Percentiles rank a stretch among this genome's conserved stretches.
Conservation (phyloP, 2,329 filamentous ascomycete genomes). For the Alternaria sp. region DNA sequence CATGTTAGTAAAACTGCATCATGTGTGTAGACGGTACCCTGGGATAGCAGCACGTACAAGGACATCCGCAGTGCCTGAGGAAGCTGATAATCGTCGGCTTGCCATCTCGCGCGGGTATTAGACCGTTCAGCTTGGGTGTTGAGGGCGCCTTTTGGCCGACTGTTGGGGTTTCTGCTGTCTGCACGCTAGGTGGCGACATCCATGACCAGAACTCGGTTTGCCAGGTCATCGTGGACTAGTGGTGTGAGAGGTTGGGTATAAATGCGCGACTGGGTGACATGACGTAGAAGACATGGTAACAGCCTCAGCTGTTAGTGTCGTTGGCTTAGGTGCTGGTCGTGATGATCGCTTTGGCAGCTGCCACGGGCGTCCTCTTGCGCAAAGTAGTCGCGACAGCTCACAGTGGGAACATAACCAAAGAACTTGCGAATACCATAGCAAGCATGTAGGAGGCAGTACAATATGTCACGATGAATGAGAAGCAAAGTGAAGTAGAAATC, state of each 20-base stretch:
- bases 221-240: slow-evolving; percentile 45
- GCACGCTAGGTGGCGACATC: slow-evolving; percentile 47
- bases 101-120: slow-evolving; percentile 58
- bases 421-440: too few relatives aligned
- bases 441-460: not conserved
- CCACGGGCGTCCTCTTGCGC: not conserved
- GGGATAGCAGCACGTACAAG: slow-evolving; percentile 62
- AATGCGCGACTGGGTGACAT: not conserved
- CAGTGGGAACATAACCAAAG: too few relatives aligned
- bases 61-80: slow-evolving; percentile 76
- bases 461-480: slow-evolving; percentile 11
- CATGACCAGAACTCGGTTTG: slow-evolving; percentile 56
- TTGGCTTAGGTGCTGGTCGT: not conserved
- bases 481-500: slow-evolving; percentile 37
- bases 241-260: not conserved
- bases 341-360: not conserved
- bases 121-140: slow-evolving; percentile 57
- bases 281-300: not conserved
- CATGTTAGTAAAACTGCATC: slow-evolving; percentile 10
- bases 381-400: too few relatives aligned
- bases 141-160: slow-evolving; percentile 66
- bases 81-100: slow-evolving; percentile 72
- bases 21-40: too few relatives aligned
- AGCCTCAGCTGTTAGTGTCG: not conserved
- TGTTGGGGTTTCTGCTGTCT: slow-evolving; percentile 56